Percentiles rank a stretch among this genome's conserved stretches.
Conservation (phyloP, 2,329 filamentous ascomycete species). For the Fusarium nematophilum region DNA sequence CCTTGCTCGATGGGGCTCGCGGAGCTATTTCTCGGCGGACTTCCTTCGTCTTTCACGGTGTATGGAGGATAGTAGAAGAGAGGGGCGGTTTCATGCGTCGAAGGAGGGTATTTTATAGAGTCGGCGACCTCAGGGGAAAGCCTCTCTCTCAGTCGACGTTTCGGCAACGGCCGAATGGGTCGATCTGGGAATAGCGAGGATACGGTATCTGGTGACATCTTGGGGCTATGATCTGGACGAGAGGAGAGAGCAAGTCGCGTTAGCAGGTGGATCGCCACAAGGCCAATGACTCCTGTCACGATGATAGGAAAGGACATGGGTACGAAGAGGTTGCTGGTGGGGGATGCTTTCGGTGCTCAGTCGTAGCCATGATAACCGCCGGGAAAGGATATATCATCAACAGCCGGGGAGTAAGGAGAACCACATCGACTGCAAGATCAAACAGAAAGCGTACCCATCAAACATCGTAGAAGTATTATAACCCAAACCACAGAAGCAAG, state of each 20-base stretch:
- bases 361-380: conserved; percentile 8
- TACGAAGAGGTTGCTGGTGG: conserved; percentile 12
- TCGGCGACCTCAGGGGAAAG: conserved; percentile 87
- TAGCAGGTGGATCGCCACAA: conserved; percentile 43
- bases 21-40: conserved; percentile 30
- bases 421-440: conserved; percentile 3
- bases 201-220: conserved; percentile 78
- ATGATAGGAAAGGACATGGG: conserved; percentile 26
- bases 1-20: conserved; percentile 37
- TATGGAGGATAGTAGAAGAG: conserved; percentile 75
- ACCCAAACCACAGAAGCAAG: conserved; percentile 36
- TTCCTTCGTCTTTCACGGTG: conserved; percentile 61
- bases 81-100: conserved; percentile 75
- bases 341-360: conserved; percentile 2
- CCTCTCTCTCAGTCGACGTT: conserved; percentile 86
- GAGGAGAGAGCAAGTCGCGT: conserved; percentile 35
- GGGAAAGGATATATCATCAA: conserved; percentile 5
- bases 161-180: conserved; percentile 92
- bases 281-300: conserved; percentile 23
- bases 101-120: conserved; percentile 83
- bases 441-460: conserved; percentile 56
- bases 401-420: conserved; percentile 11
- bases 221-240: conserved; percentile 57
- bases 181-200: conserved; percentile 88
- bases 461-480: conserved; percentile 48